Evolutionary conservation across 768 basidiomycete genomes (phyloP), one percentile per base, ranked within the genome.

Genomic region (Gloeostereum incarnatum): DNA sequence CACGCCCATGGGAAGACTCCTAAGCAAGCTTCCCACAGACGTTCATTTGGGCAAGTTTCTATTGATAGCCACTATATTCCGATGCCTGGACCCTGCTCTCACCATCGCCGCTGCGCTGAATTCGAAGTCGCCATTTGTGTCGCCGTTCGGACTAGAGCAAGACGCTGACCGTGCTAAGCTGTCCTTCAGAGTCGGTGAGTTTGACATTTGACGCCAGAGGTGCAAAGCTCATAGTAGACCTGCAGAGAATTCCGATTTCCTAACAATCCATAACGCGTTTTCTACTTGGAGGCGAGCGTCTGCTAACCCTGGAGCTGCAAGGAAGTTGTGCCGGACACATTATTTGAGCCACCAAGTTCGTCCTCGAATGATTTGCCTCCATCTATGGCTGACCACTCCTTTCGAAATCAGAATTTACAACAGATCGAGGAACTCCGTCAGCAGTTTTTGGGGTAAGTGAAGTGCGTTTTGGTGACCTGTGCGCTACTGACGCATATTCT

Each of bases 361-460:
- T n/a, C n/a, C n/a, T n/a, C n/a, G n/a, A n/a, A n/a, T n/a, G n/a
- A n/a, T n/a, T n/a, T n/a, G n/a, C n/a, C n/a, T n/a, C n/a, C n/a
- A n/a, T n/a, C n/a, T n/a, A n/a, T n/a, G n/a, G n/a, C n/a, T n/a
- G n/a, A n/a, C n/a, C n/a, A n/a, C n/a, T n/a, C n/a, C n/a, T n/a
- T n/a, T n/a, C n/a, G n/a, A n/a, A n/a, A 42, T 5, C 53, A 90
- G 80, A 97, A 91, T 53, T 63, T 99, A 35, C 81, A 90, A 60
- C 91, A 96, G 59, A 94, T 99, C 21, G 94, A 98, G 56, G 94
- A 97, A 52, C 70, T 97, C 24, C 78, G 93, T 20, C 90, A 92
- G 51, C 94, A 99, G 54, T 76, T 89, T 45, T 62, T 90, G 39
- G 78, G 81, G 69, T 86, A 50, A 45, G 58, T 44, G 25, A 20